Evolutionary conservation across 1,284 basidiomycete genomes (phyloP).

Genomic region (Boletus mariae): DNA sequence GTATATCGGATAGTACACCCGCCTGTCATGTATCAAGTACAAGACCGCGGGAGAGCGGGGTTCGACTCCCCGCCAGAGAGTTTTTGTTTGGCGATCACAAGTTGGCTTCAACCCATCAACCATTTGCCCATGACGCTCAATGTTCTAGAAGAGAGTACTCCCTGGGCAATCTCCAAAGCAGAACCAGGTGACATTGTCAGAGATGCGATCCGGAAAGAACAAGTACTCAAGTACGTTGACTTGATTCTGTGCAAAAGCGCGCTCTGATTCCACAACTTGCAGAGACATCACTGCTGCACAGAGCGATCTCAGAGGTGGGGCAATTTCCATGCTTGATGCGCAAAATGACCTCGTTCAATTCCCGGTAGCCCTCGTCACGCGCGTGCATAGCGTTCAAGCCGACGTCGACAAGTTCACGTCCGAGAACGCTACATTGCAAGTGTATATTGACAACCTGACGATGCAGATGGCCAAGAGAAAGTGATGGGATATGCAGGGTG

Average conservation of each 20-base stretch:
- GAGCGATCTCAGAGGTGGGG: conserved; percentile 64
- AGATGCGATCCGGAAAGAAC: conserved; percentile 71
- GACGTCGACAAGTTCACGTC: conserved; percentile 75
- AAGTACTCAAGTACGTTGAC: conserved; percentile 49
- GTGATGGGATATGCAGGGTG: conserved; percentile 27
- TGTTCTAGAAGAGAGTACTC: conserved; percentile 52
- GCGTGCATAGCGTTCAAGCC: conserved; percentile 64
- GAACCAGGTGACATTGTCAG: conserved; percentile 60
- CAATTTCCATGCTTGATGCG: not conserved
- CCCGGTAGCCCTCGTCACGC: conserved; percentile 58
- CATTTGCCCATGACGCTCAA: conserved; percentile 43
- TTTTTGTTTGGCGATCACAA: conserved; percentile 9
- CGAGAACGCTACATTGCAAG: conserved; percentile 78
- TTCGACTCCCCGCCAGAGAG: conserved; percentile 42
- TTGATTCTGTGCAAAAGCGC: not conserved
- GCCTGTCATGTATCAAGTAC: conserved; percentile 34
- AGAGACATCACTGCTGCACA: conserved; percentile 74
- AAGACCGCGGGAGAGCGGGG: conserved; percentile 39
- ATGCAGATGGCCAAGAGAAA: conserved; percentile 77
- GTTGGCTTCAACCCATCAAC: not conserved
- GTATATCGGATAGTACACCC: conserved; percentile 45
- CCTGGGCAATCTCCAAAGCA: conserved; percentile 54
- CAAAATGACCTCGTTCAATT: conserved; percentile 4
- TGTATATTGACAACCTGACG: conserved; percentile 86
- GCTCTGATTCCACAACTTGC: conserved; percentile 1